Evolutionary conservation across 805 yeast species (phyloP).

Genomic region (Wickerhamiella allomyrinae): DNA sequence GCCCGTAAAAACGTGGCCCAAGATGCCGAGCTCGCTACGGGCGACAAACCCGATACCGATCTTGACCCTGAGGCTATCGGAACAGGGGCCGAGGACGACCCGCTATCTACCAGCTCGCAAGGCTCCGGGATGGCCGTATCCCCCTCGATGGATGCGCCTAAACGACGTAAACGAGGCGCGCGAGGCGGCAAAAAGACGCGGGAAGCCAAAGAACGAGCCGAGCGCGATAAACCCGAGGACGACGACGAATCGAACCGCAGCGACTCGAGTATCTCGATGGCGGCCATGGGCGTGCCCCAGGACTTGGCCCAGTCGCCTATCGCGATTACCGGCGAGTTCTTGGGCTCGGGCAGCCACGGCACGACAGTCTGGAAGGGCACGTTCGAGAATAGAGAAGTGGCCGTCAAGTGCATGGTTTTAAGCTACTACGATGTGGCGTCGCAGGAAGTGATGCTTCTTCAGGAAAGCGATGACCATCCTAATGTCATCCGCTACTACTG

Average conservation of each 20-base stretch:
- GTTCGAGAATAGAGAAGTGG: slow-evolving; percentile 88
- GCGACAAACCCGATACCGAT: not conserved
- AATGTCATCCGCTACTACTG: slow-evolving; percentile 88
- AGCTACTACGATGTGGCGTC: slow-evolving; percentile 91
- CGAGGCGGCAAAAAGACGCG: slow-evolving; percentile 61
- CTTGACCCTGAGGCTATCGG: too few relatives aligned
- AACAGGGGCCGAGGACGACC: not conserved
- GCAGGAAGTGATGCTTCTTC: slow-evolving; percentile 73
- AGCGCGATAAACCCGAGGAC: not conserved
- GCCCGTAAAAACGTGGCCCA: not conserved
- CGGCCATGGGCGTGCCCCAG: not conserved
- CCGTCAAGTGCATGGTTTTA: slow-evolving; percentile 83
- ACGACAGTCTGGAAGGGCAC: slow-evolving; percentile 85
- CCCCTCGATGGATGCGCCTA: slow-evolving; percentile 16
- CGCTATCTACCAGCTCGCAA: not conserved
- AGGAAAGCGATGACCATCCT: slow-evolving; percentile 93
- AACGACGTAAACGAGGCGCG: slow-evolving; percentile 68
- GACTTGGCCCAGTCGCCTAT: slow-evolving; percentile 11
- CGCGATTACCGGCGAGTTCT: slow-evolving; percentile 49
- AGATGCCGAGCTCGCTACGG: not conserved
- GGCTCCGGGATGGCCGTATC: not conserved
- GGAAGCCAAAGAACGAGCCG: slow-evolving; percentile 7
- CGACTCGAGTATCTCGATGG: slow-evolving; percentile 3
- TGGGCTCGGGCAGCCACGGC: slow-evolving; percentile 95
- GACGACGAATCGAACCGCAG: not conserved